These are phyloP conservation scores for Coemansia sp. DNA, from an alignment of 192 early-diverging fungal species.

Conservation along the genomic window DNA sequence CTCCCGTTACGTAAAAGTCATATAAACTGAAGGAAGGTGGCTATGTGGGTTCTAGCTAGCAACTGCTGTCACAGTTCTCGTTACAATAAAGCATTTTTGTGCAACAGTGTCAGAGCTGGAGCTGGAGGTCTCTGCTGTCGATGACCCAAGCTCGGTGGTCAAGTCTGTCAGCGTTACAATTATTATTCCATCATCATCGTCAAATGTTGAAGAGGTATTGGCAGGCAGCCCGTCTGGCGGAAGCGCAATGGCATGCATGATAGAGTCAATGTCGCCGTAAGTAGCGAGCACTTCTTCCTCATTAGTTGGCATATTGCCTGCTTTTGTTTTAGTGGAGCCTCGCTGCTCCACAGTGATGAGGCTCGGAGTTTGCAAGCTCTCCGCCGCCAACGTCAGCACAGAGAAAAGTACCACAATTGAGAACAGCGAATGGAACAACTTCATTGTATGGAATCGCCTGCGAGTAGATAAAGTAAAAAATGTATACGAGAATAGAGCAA, in stretches of 20 bases:
- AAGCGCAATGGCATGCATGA: constrained; percentile 16
- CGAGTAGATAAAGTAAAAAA: background rate
- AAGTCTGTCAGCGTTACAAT: background rate
- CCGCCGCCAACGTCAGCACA: background rate
- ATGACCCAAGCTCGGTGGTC: no score
- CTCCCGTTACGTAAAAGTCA: no score
- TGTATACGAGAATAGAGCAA: background rate
- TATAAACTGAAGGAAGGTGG: no score
- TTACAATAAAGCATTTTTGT: constrained; percentile 6
- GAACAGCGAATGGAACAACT: background rate
- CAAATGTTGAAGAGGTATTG: background rate
- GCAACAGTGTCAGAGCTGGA: background rate
- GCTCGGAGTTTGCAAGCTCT: background rate
- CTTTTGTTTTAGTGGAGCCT: background rate
- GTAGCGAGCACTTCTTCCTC: background rate
- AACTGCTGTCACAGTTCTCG: background rate
- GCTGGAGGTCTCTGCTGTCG: no score
- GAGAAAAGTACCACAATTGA: background rate
- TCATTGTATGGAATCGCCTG: background rate
- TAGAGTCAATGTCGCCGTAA: constrained; percentile 8
- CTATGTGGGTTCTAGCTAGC: background rate
- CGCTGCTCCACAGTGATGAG: background rate
- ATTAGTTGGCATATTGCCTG: background rate
- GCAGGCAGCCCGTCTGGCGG: background rate
- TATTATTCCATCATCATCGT: background rate